These are phyloP conservation scores for Orbilia brochopaga DNA, from an alignment of 2,329 filamentous ascomycete genomes.

Conservation along the genomic window DNA sequence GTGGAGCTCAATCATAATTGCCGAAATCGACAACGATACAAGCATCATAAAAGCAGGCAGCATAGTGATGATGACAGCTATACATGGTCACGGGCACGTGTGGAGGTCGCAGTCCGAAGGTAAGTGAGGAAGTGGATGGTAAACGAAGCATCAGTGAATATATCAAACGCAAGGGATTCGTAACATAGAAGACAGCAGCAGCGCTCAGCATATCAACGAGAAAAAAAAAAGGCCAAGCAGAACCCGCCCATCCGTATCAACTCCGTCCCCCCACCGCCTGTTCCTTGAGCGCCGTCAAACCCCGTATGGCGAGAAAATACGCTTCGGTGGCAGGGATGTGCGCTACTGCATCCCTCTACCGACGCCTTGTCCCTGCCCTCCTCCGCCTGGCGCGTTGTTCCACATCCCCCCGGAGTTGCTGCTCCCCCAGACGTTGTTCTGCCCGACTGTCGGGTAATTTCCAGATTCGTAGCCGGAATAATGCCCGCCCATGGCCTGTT, in stretches of 20 bases:
- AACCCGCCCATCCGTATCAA: constrained; percentile 26
- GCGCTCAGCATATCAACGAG: constrained; percentile 5
- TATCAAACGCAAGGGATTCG: constrained; percentile 1
- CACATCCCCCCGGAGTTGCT: constrained; percentile 30
- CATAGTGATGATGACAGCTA: not conserved
- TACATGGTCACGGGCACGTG: not conserved
- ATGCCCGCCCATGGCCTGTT: too few species aligned
- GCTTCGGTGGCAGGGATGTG: constrained; percentile 3
- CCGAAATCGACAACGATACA: constrained; percentile 1
- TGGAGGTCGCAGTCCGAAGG: not conserved
- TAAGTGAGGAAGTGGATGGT: not conserved
- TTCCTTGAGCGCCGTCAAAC: constrained; percentile 35
- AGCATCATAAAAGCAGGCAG: constrained; percentile 7
- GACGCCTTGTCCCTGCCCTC: constrained; percentile 10
- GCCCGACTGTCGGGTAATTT: constrained; percentile 35
- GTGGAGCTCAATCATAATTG: not conserved
- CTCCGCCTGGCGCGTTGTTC: constrained; percentile 17
- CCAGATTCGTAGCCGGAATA: not conserved
- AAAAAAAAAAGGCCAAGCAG: constrained; percentile 14
- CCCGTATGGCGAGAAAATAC: constrained; percentile 26
- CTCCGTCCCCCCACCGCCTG: constrained; percentile 6
- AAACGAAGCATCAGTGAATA: constrained; percentile 5
- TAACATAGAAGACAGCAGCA: constrained; percentile 9
- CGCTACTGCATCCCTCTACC: constrained; percentile 39
- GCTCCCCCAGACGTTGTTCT: constrained; percentile 43